Evolutionary conservation across 106 monocot genomes (phyloP).

Genomic region (Acorus calamus): DNA sequence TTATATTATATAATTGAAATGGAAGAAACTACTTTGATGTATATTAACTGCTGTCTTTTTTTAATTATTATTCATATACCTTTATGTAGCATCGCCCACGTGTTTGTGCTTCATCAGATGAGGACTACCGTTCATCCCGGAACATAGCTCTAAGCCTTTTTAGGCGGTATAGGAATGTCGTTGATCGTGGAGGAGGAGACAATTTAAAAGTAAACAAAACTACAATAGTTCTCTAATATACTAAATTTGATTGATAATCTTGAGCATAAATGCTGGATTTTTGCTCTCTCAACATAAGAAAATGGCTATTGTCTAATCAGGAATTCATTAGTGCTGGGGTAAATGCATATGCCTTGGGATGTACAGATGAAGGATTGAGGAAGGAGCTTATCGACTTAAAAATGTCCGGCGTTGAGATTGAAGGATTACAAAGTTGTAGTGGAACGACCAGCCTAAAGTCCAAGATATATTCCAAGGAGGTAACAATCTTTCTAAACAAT

Average conservation of each 20-base stretch:
- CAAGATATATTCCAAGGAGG: conserved; percentile 71
- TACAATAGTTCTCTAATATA: too few relatives aligned
- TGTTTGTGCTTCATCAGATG: conserved; percentile 60
- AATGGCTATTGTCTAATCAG: conserved; percentile 14
- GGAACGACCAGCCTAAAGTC: conserved; percentile 56
- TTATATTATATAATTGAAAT: background rate
- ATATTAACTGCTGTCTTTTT: conserved; percentile 2
- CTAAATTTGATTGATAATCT: too few relatives aligned
- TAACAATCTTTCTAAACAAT: conserved; percentile 9
- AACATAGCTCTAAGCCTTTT: conserved; percentile 74
- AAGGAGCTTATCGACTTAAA: conserved; percentile 64
- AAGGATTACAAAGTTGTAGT: conserved; percentile 37
- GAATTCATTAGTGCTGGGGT: conserved; percentile 85
- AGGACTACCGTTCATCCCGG: conserved; percentile 72
- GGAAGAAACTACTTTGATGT: background rate
- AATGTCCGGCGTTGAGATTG: conserved; percentile 54
- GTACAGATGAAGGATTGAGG: conserved; percentile 84
- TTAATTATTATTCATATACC: background rate
- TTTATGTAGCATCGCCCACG: conserved; percentile 27
- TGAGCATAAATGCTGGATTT: background rate
- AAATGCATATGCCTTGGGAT: conserved; percentile 92
- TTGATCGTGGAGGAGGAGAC: conserved; percentile 69
- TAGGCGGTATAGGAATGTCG: conserved; percentile 64
- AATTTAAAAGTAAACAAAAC: conserved; percentile 55
- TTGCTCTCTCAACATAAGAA: background rate